These are phyloP conservation scores for Fusarium zealandicum DNA, from an alignment of 2,329 filamentous ascomycete genomes.

Conservation along the genomic window DNA sequence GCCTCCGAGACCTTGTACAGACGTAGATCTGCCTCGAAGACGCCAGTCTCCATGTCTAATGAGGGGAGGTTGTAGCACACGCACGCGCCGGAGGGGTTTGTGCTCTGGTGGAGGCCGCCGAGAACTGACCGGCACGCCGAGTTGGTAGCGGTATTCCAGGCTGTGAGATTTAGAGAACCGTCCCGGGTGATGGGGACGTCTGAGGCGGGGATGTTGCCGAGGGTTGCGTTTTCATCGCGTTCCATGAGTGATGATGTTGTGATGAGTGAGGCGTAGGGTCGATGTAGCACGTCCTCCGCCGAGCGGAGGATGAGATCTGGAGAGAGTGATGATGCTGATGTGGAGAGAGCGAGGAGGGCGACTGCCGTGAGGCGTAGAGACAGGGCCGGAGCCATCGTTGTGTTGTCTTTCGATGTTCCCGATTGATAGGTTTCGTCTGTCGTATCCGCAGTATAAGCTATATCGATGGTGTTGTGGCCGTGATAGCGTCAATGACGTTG, in stretches of 20 bases:
- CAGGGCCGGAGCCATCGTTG: constrained; percentile 34
- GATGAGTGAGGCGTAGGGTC: constrained; percentile 40
- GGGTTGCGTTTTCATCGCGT: constrained; percentile 24
- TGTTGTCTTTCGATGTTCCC: constrained; percentile 7
- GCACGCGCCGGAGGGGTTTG: constrained; percentile 78
- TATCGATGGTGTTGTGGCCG: constrained; percentile 4
- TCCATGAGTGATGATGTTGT: constrained; percentile 27
- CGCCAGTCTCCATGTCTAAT: constrained; percentile 70
- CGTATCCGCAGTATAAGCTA: not conserved
- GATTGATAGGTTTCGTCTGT: constrained; percentile 1
- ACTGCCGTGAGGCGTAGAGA: constrained; percentile 28
- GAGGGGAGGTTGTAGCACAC: constrained; percentile 84
- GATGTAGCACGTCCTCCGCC: constrained; percentile 43
- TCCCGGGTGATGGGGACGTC: constrained; percentile 50
- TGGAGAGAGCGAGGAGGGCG: constrained; percentile 30
- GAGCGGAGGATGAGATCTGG: constrained; percentile 33
- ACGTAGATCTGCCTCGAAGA: constrained; percentile 79
- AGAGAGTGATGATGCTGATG: constrained; percentile 24
- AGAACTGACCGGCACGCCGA: constrained; percentile 67
- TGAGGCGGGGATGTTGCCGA: constrained; percentile 25
- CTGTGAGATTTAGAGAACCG: constrained; percentile 59
- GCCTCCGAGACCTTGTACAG: constrained; percentile 74
- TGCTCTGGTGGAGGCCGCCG: constrained; percentile 60
- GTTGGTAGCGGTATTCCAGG: constrained; percentile 64
- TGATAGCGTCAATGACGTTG: constrained; percentile 13